Conservation (phyloP, 78 protist species). For the Dictyostelium brefeldianum region DNA sequence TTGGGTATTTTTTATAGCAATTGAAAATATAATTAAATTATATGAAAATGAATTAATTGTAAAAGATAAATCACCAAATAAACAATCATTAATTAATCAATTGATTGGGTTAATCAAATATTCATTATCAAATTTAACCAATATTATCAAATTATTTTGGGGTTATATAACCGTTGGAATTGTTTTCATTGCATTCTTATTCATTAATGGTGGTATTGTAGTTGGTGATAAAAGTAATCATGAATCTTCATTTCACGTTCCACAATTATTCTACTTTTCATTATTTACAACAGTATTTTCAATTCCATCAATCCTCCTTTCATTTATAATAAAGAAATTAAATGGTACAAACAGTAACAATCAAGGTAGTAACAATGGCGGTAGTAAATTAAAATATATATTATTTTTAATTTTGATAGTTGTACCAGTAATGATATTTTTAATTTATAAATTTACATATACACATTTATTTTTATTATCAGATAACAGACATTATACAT, state of each 20-base stretch:
- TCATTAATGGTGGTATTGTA: conserved; percentile 30
- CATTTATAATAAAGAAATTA: neutral
- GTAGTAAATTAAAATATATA: neutral
- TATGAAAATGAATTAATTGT: neutral
- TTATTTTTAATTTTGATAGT: neutral
- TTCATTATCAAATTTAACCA: neutral
- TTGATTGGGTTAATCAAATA: conserved; percentile 2
- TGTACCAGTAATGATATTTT: neutral
- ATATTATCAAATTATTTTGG: neutral
- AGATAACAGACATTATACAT: conserved; percentile 74
- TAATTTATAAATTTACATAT: conserved; percentile 27
- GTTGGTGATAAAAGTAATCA: conserved; percentile 77
- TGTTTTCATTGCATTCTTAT: conserved; percentile 25
- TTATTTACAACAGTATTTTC: neutral
- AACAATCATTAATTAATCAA: neutral
- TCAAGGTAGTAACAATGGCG: neutral
- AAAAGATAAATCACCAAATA: neutral
- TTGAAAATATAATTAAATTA: neutral
- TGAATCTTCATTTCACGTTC: conserved; percentile 64
- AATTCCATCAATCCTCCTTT: conserved; percentile 2
- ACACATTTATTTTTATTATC: conserved; percentile 57
- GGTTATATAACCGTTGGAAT: conserved; percentile 53
- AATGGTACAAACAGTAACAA: neutral
- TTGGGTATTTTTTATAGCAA: conserved; percentile 64
- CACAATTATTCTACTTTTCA: conserved; percentile 53